A percentile compares a stretch with the other conserved stretches of the same genome.
Evolutionary conservation across 129 eudicot genomes (phyloP).

Genomic region (Flaveria linearis): DNA sequence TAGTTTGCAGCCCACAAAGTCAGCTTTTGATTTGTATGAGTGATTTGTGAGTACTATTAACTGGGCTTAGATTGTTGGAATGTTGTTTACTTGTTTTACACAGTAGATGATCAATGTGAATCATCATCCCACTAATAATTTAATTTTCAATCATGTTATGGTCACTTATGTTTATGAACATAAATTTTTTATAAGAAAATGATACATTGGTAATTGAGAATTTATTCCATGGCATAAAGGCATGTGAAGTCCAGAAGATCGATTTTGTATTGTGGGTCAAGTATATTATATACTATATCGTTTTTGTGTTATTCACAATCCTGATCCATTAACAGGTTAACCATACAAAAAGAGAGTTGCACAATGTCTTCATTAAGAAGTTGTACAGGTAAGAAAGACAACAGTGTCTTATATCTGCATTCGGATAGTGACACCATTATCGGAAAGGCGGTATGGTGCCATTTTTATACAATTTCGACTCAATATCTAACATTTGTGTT

Average conservation of each 20-base stretch:
- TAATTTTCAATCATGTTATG: not conserved
- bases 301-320: not conserved
- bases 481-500: not conserved
- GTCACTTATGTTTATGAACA: not conserved
- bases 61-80: constrained; percentile 10
- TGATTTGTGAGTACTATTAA: not conserved
- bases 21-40: not conserved
- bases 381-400: constrained; percentile 66
- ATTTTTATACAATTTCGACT: not conserved
- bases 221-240: not conserved
- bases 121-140: not conserved
- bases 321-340: constrained; percentile 64
- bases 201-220: not conserved
- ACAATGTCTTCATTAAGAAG: constrained; percentile 85
- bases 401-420: not conserved
- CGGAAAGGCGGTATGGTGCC: not conserved
- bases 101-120: constrained; percentile 5
- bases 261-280: constrained; percentile 11
- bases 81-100: not conserved
- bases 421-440: not conserved
- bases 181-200: not conserved
- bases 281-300: constrained; percentile 10
- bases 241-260: not conserved
- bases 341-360: constrained; percentile 93
- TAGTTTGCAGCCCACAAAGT: not conserved